phyloP scores from a whole-genome alignment of 768 basidiomycete species.

The Suillus brevipes region DNA sequence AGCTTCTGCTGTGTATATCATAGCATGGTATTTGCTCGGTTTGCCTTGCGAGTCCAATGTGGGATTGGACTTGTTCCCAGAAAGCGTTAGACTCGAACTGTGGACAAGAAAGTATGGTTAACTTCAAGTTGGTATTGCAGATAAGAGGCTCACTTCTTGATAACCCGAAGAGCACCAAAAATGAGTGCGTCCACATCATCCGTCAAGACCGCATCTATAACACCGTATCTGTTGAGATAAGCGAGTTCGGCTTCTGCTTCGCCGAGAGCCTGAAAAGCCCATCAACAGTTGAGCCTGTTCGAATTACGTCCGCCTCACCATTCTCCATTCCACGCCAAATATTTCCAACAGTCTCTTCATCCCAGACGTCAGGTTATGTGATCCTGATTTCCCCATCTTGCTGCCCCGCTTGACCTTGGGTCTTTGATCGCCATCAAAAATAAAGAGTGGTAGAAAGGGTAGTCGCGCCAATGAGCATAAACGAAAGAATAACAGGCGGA shows the following conservation, averaged over 20 bases:
- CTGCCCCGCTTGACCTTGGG: slow-evolving; percentile 42
- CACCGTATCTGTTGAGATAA: slow-evolving; percentile 36
- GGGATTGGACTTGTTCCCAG: slow-evolving; percentile 28
- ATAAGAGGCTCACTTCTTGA: slow-evolving; percentile 38
- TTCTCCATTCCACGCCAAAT: slow-evolving; percentile 30
- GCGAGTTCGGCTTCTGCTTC: slow-evolving; percentile 54
- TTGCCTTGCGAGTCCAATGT: slow-evolving; percentile 27
- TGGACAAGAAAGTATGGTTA: background rate
- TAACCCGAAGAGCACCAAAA: slow-evolving; percentile 44
- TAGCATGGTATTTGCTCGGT: slow-evolving; percentile 21
- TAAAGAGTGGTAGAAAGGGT: slow-evolving; percentile 45
- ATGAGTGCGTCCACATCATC: slow-evolving; percentile 50
- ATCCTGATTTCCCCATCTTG: slow-evolving; percentile 24
- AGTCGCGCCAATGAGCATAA: slow-evolving; percentile 36
- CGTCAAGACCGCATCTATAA: slow-evolving; percentile 48
- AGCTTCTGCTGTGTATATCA: slow-evolving; percentile 24
- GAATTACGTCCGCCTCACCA: slow-evolving; percentile 17
- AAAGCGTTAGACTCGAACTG: slow-evolving; percentile 21
- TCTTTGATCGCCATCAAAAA: slow-evolving; percentile 46
- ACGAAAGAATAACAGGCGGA: slow-evolving; percentile 46
- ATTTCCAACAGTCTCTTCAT: slow-evolving; percentile 24
- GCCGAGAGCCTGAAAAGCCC: slow-evolving; percentile 38
- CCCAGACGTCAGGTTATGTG: slow-evolving; percentile 19
- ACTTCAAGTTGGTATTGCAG: background rate
- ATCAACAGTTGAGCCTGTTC: background rate